Evolutionary conservation across 75 land plant species (phyloP).

Genomic region (Adiantum capillusveneris): DNA sequence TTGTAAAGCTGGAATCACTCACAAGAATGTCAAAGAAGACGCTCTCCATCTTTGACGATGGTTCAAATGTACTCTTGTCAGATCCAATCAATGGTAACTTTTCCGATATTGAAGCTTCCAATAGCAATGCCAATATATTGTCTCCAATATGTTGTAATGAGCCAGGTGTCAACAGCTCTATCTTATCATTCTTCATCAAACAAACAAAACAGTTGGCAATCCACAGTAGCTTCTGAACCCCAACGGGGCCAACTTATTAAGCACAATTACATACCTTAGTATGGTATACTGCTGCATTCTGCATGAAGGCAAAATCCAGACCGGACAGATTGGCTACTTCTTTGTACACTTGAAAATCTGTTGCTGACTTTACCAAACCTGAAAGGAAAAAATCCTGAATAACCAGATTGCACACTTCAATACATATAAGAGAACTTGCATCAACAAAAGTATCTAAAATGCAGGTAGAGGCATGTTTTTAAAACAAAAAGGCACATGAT

Average conservation of each 20-base stretch:
- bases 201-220: not conserved
- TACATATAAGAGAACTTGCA: not conserved
- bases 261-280: slow-evolving; percentile 45
- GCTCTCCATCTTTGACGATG: slow-evolving; percentile 21
- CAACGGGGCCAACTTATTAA: not conserved
- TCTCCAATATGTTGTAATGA: slow-evolving; percentile 98
- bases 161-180: slow-evolving; percentile 68
- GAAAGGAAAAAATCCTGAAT: slow-evolving; percentile 85
- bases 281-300: slow-evolving; percentile 80
- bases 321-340: slow-evolving; percentile 91
- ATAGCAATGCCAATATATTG: slow-evolving; percentile 78
- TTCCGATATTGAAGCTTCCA: slow-evolving; percentile 48
- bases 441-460: not conserved
- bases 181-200: slow-evolving; percentile 79
- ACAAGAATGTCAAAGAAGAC: slow-evolving; percentile 89
- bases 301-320: slow-evolving; percentile 90
- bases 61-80: slow-evolving; percentile 9
- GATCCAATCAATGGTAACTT: slow-evolving; percentile 27
- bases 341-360: slow-evolving; percentile 87
- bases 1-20: no score
- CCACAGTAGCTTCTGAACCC: not conserved
- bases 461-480: not conserved
- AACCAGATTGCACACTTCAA: not conserved
- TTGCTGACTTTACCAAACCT: slow-evolving; percentile 81
- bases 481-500: not conserved